A percentile compares a stretch with the other conserved stretches of the same genome.
Evolutionary conservation across 1,284 basidiomycete species (phyloP).

Genomic region (Paramarasmius palmivorus): DNA sequence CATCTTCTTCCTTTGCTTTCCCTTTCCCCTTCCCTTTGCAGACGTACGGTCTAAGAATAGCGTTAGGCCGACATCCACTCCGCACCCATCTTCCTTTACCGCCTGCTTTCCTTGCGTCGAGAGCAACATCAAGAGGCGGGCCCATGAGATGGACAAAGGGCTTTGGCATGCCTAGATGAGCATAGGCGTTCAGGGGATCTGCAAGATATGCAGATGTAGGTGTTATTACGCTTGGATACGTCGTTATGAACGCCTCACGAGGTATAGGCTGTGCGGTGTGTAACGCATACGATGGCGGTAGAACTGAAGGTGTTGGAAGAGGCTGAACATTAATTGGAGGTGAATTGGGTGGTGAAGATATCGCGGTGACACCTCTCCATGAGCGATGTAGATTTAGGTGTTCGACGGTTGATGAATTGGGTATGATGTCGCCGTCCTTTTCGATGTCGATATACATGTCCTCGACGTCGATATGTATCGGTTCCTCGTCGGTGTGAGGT

Average conservation of each 20-base stretch:
- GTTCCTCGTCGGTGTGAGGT: constrained; percentile 41
- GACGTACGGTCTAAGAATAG: constrained; percentile 79
- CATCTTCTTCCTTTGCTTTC: constrained; percentile 15
- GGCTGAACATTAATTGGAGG: not conserved
- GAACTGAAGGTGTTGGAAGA: constrained; percentile 17
- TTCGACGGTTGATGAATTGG: constrained; percentile 46
- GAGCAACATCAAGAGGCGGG: constrained; percentile 76
- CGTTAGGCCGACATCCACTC: constrained; percentile 89
- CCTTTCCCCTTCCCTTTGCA: constrained; percentile 32
- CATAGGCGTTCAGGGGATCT: constrained; percentile 70
- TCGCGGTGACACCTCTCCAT: constrained; percentile 72
- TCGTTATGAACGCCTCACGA: constrained; percentile 50
- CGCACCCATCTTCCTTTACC: constrained; percentile 76
- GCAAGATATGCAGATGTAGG: constrained; percentile 63
- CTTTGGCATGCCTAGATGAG: constrained; percentile 71
- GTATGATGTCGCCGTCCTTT: constrained; percentile 38
- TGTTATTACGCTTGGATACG: constrained; percentile 57
- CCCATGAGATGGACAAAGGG: constrained; percentile 83
- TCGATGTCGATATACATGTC: constrained; percentile 46
- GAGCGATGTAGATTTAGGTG: constrained; percentile 53
- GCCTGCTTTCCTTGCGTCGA: constrained; percentile 85
- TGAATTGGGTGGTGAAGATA: constrained; percentile 25
- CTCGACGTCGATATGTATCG: constrained; percentile 36
- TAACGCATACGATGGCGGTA: constrained; percentile 51
- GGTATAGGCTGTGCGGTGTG: constrained; percentile 53